Evolutionary conservation across 257 asterid species (phyloP).

Genomic region (Dorcoceras hygrometricum): DNA sequence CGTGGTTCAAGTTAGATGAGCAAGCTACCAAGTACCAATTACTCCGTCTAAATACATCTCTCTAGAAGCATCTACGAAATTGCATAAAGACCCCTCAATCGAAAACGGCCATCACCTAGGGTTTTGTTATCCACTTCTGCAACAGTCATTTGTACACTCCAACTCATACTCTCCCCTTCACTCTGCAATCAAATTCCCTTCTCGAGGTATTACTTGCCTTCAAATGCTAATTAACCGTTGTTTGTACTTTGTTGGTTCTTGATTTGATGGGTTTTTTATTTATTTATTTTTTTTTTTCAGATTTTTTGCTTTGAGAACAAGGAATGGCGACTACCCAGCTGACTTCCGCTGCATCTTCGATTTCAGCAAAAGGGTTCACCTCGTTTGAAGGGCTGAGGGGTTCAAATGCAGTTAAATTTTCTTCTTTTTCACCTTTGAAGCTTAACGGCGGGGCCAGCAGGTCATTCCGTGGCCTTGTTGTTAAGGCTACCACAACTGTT

Average conservation of each 20-base stretch:
- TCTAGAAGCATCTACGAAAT: slow-evolving; percentile 48
- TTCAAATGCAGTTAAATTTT: slow-evolving; percentile 43
- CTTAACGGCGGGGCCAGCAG: slow-evolving; percentile 34
- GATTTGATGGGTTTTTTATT: neutral
- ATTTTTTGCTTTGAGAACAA: slow-evolving; percentile 18
- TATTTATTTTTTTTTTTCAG: neutral
- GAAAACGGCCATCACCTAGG: slow-evolving; percentile 46
- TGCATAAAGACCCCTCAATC: slow-evolving; percentile 29
- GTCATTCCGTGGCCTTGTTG: slow-evolving; percentile 61
- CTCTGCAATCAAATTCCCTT: neutral
- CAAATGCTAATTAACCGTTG: neutral
- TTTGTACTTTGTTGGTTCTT: neutral
- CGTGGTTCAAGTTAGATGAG: too few species aligned
- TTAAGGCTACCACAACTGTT: slow-evolving; percentile 80
- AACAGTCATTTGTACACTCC: neutral
- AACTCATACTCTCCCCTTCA: neutral
- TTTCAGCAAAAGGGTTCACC: slow-evolving; percentile 62
- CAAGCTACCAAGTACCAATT: neutral
- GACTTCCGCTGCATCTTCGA: slow-evolving; percentile 62
- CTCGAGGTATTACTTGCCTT: neutral
- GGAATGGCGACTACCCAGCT: slow-evolving; percentile 84
- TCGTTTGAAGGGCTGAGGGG: slow-evolving; percentile 80
- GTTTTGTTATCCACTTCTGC: slow-evolving; percentile 50
- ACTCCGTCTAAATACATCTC: slow-evolving; percentile 14
- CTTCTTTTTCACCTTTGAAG: slow-evolving; percentile 48